Base-by-base conservation (phyloP, 306 rosid species). In the Oxytropis ochrocephala region DNA sequence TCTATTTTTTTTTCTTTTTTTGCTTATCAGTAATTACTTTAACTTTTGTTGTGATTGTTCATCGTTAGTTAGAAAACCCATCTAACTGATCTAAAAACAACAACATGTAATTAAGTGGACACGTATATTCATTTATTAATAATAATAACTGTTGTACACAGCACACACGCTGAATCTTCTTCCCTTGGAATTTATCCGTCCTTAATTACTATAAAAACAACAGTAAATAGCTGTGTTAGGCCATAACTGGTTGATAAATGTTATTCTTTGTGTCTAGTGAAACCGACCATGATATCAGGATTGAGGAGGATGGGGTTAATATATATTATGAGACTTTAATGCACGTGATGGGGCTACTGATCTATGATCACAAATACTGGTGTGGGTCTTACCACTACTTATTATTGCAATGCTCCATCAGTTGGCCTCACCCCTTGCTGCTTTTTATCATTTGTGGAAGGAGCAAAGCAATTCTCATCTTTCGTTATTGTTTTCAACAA, bases 291-390 rank as follows among this genome's bases (percentile, higher is more conserved):
- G n/a, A n/a, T 63, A 27, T 5, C 14, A 39, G 11, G 72, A 74
- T 17, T 72, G 60, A 64, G 49, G 64, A 32, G 48, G 72, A 32
- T 53, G 16, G 55, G 0, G 35, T 73, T 63, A 52, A 63, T 63
- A n/a, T n/a, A n/a, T n/a, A 41, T 4, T 9, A 44, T 73, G 78
- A 5, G 21, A 50, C 69, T 67, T 75, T 66, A 75, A 67, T 67
- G 69, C 79, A 75, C 38, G 68, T 47, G 54, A 75, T 46, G 32
- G 46, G 14, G 14, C 13, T 13, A 69, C 2, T 47, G 16, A 14
- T 67, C 17, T 16, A 41, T 57, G 2, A 14, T 14, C 59, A 16
- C 49, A 8, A 41, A 7, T 29, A 38, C 8, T 50, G 29, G 6
- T 8, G 52, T 57, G 74, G 69, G 47, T 38, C 64, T 56, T 58